Evolutionary conservation across 169 alveolate species (phyloP).

Genomic region (Miamiensis avidus): DNA sequence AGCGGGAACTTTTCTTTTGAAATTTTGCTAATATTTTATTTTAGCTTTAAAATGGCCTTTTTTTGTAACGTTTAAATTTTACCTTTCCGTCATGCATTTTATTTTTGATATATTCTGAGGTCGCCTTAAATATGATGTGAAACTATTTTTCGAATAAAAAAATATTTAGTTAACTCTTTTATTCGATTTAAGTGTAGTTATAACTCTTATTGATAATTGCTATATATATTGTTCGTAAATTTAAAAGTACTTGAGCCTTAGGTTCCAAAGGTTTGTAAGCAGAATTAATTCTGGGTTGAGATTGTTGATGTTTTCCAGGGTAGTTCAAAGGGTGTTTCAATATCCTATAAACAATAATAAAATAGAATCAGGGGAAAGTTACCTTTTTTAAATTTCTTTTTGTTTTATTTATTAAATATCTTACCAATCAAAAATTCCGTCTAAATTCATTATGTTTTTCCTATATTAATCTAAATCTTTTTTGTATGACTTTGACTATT

Average conservation of each 20-base stretch:
- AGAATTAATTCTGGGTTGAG: conserved; percentile 44
- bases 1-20: too few relatives aligned
- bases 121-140: conserved; percentile 44
- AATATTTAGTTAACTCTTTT: not conserved
- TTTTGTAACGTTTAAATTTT: too few relatives aligned
- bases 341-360: conserved; percentile 20
- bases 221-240: not conserved
- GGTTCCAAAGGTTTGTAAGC: conserved; percentile 51
- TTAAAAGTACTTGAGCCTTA: conserved; percentile 41
- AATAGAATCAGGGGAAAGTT: not conserved
- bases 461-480: not conserved
- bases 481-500: not conserved
- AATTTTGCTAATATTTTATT: too few relatives aligned
- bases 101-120: conserved; percentile 44
- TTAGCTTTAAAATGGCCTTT: too few relatives aligned
- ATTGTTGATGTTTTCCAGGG: conserved; percentile 49
- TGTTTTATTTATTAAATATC: not conserved
- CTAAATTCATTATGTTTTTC: conserved; percentile 35
- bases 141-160: conserved; percentile 14
- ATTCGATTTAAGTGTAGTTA: not conserved
- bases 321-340: conserved; percentile 31
- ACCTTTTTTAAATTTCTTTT: not conserved
- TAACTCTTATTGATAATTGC: not conserved
- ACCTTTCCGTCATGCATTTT: conserved; percentile 44
- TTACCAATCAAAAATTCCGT: conserved; percentile 43